phyloP scores from a whole-genome alignment of 108 stramenopile genomes.

The Chaetoceros tenuissimus region DNA sequence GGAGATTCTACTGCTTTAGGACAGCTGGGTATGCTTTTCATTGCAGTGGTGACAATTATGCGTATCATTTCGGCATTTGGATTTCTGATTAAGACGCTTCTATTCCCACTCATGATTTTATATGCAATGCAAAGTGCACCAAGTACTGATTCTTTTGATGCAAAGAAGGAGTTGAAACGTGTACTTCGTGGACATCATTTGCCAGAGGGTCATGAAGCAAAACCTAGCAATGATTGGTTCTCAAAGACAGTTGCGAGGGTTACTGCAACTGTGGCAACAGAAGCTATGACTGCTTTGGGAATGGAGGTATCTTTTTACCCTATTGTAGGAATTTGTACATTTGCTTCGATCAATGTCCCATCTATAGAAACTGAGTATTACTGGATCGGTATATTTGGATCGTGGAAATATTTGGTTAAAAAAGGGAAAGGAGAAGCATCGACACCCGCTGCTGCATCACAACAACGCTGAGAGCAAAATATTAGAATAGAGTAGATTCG shows the following conservation, averaged over 20 bases:
- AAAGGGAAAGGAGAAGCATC: too few species aligned
- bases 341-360: slow-evolving; percentile 42
- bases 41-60: slow-evolving; percentile 9
- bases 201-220: slow-evolving; percentile 52
- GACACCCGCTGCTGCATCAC: too few species aligned
- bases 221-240: slow-evolving; percentile 45
- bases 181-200: slow-evolving; percentile 66
- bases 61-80: slow-evolving; percentile 7
- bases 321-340: slow-evolving; percentile 29
- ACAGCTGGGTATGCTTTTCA: slow-evolving; percentile 8
- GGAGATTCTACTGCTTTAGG: too few species aligned
- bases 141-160: slow-evolving; percentile 45
- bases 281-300: slow-evolving; percentile 55
- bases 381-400: slow-evolving; percentile 59
- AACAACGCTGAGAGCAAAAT: too few species aligned
- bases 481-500: too few species aligned
- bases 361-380: slow-evolving; percentile 34
- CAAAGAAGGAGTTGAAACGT: slow-evolving; percentile 61
- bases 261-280: slow-evolving; percentile 51
- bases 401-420: slow-evolving; percentile 43
- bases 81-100: slow-evolving; percentile 22
- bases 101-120: slow-evolving; percentile 40
- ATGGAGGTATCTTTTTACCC: slow-evolving; percentile 37
- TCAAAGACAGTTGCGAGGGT: slow-evolving; percentile 38
- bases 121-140: slow-evolving; percentile 54